A percentile compares a stretch with the other conserved stretches of the same genome.
Conservation (phyloP, 2,329 filamentous ascomycete genomes). For the Sclerotinia minor region DNA sequence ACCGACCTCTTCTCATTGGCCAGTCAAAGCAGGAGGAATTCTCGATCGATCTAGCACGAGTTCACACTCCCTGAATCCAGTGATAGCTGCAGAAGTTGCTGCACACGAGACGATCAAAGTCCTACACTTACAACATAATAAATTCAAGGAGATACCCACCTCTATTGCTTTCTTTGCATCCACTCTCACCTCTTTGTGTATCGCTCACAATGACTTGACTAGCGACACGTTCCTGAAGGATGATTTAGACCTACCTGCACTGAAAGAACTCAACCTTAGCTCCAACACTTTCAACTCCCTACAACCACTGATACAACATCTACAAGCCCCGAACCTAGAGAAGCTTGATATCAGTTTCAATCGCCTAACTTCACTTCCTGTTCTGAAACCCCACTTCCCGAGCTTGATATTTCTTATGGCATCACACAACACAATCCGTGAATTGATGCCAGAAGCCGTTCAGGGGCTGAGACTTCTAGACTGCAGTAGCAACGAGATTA, state of each 20-base stretch:
- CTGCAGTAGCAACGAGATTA: constrained; percentile 81
- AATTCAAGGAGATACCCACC: constrained; percentile 66
- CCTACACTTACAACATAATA: constrained; percentile 75
- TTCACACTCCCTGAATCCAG: constrained; percentile 59
- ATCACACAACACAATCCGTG: constrained; percentile 75
- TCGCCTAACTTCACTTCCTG: constrained; percentile 69
- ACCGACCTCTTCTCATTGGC: constrained; percentile 37
- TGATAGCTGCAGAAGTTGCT: constrained; percentile 57
- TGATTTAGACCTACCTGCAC: constrained; percentile 66
- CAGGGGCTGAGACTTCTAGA: constrained; percentile 75
- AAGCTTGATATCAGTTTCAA: constrained; percentile 83
- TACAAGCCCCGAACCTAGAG: constrained; percentile 73
- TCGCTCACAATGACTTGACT: constrained; percentile 73
- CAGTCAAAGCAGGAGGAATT: constrained; percentile 48
- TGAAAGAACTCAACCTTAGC: constrained; percentile 75
- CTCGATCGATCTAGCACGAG: constrained; percentile 70
- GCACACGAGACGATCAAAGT: constrained; percentile 53
- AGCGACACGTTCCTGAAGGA: constrained; percentile 65
- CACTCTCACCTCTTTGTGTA: constrained; percentile 68
- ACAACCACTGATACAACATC: constrained; percentile 60
- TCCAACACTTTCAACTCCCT: constrained; percentile 73
- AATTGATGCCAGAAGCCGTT: constrained; percentile 71
- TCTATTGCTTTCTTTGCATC: constrained; percentile 70
- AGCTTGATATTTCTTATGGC: constrained; percentile 68
- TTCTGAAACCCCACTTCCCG: constrained; percentile 67